Percentiles rank a stretch among this genome's conserved stretches.
These are phyloP conservation scores for Abrus precatorius DNA, from an alignment of 306 rosid species.

Conservation along the genomic window DNA sequence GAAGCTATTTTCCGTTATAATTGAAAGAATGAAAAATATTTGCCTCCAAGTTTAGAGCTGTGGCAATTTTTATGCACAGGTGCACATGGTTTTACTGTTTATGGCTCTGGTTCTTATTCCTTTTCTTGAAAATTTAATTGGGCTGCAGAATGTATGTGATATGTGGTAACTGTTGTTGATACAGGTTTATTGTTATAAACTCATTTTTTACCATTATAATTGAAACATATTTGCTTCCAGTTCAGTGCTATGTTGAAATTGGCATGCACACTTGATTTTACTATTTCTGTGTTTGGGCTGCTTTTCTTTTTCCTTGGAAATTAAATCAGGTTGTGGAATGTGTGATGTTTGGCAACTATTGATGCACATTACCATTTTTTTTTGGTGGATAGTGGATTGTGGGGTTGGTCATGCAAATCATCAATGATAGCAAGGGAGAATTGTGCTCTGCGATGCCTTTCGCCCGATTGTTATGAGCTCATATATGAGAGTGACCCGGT, in stretches of 20 bases:
- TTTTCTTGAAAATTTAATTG: neutral
- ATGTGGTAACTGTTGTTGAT: slow-evolving; percentile 12
- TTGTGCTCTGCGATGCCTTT: slow-evolving; percentile 91
- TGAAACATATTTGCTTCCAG: neutral
- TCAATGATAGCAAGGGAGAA: slow-evolving; percentile 81
- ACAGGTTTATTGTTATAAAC: neutral
- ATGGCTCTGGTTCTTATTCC: neutral
- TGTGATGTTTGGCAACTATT: slow-evolving; percentile 31
- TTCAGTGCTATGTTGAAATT: slow-evolving; percentile 66
- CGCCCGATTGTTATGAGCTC: slow-evolving; percentile 80
- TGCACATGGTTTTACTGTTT: slow-evolving; percentile 2
- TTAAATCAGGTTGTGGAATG: slow-evolving; percentile 11
- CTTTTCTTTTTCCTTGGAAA: neutral
- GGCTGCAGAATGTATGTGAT: slow-evolving; percentile 11
- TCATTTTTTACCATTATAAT: neutral
- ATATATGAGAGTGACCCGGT: slow-evolving; percentile 92
- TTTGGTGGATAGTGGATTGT: slow-evolving; percentile 68
- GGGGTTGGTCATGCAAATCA: slow-evolving; percentile 89
- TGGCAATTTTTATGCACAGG: slow-evolving; percentile 64
- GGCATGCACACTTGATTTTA: slow-evolving; percentile 48
- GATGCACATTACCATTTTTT: slow-evolving; percentile 3
- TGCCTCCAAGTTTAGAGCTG: slow-evolving; percentile 54
- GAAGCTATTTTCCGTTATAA: slow-evolving; percentile 14
- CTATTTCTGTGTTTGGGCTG: neutral
- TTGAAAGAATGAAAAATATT: slow-evolving; percentile 15